These are phyloP conservation scores for Aspergillus indologenus DNA, from an alignment of 495 filamentous ascomycete genomes.

Conservation along the genomic window DNA sequence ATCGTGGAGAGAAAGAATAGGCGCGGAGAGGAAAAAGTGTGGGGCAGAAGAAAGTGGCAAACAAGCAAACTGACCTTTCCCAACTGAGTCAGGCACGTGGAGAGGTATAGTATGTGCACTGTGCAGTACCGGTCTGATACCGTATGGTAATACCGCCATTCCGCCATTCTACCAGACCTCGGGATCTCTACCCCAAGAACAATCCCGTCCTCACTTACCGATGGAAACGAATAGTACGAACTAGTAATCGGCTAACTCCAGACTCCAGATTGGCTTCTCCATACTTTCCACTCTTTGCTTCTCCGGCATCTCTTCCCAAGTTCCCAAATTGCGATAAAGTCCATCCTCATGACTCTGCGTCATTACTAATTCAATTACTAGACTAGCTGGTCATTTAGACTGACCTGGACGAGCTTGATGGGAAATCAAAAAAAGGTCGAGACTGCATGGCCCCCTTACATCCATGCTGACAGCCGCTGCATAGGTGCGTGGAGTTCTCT, in stretches of 20 bases:
- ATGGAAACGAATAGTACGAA: not conserved
- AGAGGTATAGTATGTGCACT: not conserved
- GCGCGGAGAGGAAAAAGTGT: not conserved
- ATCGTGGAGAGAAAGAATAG: not conserved
- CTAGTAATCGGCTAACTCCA: not conserved
- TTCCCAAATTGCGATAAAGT: not conserved
- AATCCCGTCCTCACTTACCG: not conserved
- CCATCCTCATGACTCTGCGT: not conserved
- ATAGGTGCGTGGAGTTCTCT: not conserved
- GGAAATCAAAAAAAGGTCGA: not conserved
- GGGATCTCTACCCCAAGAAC: not conserved
- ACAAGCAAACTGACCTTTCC: too few species aligned
- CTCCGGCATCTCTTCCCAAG: not conserved
- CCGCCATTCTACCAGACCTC: not conserved
- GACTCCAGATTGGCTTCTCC: not conserved
- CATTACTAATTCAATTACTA: not conserved
- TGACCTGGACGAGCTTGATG: not conserved
- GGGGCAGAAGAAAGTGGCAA: not conserved
- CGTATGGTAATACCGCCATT: not conserved
- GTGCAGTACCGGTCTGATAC: not conserved
- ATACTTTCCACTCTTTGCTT: not conserved
- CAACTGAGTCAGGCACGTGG: not conserved
- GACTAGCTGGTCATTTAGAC: not conserved
- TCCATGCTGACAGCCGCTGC: not conserved
- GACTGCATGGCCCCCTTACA: not conserved